phyloP scores from a whole-genome alignment of 1,139 yeast species.

The Meyerozyma smithsonii region DNA sequence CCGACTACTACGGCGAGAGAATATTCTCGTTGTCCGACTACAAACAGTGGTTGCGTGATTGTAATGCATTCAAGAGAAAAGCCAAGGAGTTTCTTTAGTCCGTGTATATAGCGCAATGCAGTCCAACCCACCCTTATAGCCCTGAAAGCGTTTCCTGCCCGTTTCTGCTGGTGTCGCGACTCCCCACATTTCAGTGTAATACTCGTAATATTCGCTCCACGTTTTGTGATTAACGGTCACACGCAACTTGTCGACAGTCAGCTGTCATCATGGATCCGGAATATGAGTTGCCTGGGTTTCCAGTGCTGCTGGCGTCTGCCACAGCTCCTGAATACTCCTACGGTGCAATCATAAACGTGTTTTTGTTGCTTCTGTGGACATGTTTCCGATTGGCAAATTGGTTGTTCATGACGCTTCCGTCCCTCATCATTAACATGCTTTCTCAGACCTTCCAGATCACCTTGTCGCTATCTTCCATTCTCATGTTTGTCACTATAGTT shows the following conservation, averaged over 20 bases:
- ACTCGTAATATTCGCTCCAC: no score
- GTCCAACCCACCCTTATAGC: no score
- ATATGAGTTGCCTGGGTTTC: neutral
- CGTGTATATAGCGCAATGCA: conserved; percentile 1
- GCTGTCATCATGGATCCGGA: neutral
- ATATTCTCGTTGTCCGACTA: conserved; percentile 82
- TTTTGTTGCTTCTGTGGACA: conserved; percentile 1
- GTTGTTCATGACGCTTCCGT: conserved; percentile 16
- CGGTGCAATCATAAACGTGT: neutral
- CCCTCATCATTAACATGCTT: conserved; percentile 18
- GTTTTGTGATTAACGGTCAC: no score
- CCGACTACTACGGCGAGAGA: conserved; percentile 96
- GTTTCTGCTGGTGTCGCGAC: neutral
- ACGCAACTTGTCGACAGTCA: no score
- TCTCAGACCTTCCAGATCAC: conserved; percentile 29
- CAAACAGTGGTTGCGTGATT: conserved; percentile 94
- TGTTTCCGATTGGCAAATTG: conserved; percentile 2
- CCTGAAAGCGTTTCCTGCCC: no score
- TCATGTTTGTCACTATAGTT: conserved; percentile 17
- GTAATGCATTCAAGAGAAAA: conserved; percentile 85
- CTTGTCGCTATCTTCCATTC: conserved; percentile 30
- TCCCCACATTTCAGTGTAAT: neutral
- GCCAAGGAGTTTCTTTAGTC: conserved; percentile 66
- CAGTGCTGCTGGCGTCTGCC: neutral
- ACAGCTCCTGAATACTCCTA: neutral